Evolutionary conservation across 2,329 filamentous ascomycete species (phyloP), one percentile per base, ranked within the genome.

Genomic region (Aspergillus sp.): DNA sequence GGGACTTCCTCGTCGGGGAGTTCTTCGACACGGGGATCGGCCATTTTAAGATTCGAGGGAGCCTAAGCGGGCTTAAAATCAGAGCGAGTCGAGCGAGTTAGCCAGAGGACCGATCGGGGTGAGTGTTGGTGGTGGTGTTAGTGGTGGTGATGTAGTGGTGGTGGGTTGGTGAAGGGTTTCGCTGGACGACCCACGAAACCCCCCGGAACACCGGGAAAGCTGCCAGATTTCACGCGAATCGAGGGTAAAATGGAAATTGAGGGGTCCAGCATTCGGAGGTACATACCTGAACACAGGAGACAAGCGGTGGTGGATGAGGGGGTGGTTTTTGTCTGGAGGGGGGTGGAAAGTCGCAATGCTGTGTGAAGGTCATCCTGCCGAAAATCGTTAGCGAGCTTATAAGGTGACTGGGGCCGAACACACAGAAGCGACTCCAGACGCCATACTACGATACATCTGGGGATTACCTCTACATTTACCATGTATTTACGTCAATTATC

Each of bases 11-110:
- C 75, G 55, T 97, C 94, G 67, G 90, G 88, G 70, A 99, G 85
- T 81, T 99, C 94, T 83, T 99, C 93, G 78, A 97, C 87, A 79
- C 93, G 89, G 76, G 93, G 90, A 83, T 96, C 95, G 75, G 94
- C 88, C 94, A 99, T 99, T 76, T 89, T 68, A 61, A 61, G 57
- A 53, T 53, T 56, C 48, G 52, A 51, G 44, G 41, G 52, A 59
- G 57, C 62, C 63, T 69, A 60, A 22, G 7, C 22, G 24, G 58
- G 40, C 43, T 51, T 53, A 32, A 33, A 19, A 35, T 8, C 20
- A 11, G 45, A 42, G 43, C 46, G 16, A 40, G 16, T 50, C 38
- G 38, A 30, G 49, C 58, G 41, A 40, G 57, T 65, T 53, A 64
- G 61, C 54, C 53, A 60, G 50, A 46, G 45, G 32, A 51, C 49